Evolutionary conservation across 768 basidiomycete species (phyloP).

Genomic region (Suillus subluteus): DNA sequence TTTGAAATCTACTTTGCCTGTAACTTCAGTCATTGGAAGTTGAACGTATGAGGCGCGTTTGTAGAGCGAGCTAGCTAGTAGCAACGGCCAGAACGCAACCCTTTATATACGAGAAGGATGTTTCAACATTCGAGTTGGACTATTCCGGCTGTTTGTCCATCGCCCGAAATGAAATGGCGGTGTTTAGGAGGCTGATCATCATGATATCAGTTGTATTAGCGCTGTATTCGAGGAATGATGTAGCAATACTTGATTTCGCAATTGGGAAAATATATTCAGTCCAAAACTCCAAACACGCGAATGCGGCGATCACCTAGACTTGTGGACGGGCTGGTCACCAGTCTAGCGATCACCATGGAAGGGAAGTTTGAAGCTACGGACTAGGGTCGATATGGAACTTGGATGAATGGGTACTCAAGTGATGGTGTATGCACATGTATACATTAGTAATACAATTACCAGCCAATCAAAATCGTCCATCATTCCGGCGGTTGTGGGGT

Average conservation of each 20-base stretch:
- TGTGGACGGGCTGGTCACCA: no score
- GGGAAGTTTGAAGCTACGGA: neutral
- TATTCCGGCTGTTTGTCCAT: neutral
- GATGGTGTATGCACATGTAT: no score
- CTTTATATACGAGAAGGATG: neutral
- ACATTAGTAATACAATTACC: no score
- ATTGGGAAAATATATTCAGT: neutral
- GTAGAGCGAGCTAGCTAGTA: neutral
- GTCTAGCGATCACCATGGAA: neutral
- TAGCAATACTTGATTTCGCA: neutral
- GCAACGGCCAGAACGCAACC: no score
- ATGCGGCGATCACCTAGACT: neutral
- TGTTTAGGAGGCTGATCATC: neutral
- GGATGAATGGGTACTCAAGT: neutral
- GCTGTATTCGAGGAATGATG: neutral
- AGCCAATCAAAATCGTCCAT: neutral
- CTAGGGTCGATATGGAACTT: neutral
- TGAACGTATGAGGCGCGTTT: neutral
- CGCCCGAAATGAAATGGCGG: neutral
- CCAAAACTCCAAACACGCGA: neutral
- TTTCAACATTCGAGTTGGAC: neutral
- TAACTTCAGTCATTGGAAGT: conserved; percentile 9
- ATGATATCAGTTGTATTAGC: neutral
- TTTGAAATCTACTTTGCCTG: conserved; percentile 7
- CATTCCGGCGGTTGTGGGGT: neutral